A percentile compares a stretch with the other conserved stretches of the same genome.
These are phyloP conservation scores for Trichoderma koningiopsis DNA, from an alignment of 2,329 filamentous ascomycete genomes.

Conservation along the genomic window DNA sequence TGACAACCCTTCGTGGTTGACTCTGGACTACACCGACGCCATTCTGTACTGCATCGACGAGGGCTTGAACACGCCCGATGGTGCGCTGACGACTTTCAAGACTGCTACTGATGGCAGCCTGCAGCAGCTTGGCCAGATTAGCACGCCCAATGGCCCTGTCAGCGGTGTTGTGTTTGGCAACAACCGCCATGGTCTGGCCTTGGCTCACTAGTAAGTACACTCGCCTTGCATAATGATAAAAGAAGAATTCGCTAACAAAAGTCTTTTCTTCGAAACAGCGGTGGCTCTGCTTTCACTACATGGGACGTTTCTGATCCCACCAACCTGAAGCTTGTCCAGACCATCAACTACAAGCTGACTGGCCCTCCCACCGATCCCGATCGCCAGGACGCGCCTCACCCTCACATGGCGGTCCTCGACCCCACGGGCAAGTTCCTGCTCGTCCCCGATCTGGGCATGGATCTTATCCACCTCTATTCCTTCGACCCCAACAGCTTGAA, in stretches of 20 bases:
- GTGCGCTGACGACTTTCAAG: constrained; percentile 49
- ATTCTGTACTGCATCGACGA: constrained; percentile 65
- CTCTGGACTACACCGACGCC: constrained; percentile 52
- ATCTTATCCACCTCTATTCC: constrained; percentile 60
- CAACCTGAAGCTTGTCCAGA: constrained; percentile 39
- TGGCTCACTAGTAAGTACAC: constrained; percentile 50
- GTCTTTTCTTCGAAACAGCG: constrained; percentile 18
- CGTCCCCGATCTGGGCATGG: constrained; percentile 67
- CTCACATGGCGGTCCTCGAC: constrained; percentile 66
- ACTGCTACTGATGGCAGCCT: constrained; percentile 44
- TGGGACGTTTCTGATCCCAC: constrained; percentile 47
- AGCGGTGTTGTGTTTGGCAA: constrained; percentile 48
- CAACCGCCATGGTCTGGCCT: constrained; percentile 43
- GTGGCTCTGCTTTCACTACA: constrained; percentile 46
- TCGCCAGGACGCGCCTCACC: constrained; percentile 61
- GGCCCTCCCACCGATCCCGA: constrained; percentile 43
- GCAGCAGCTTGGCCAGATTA: constrained; percentile 40
- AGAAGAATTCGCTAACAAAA: neutral
- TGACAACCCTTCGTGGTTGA: constrained; percentile 61
- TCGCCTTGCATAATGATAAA: neutral
- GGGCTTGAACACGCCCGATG: constrained; percentile 50
- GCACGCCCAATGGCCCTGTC: constrained; percentile 47
- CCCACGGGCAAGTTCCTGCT: constrained; percentile 65
- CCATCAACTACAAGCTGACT: constrained; percentile 44
- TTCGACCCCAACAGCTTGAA: constrained; percentile 49